Evolutionary conservation across 2,329 filamentous ascomycete genomes (phyloP).

Genomic region (Esteya vermicola): DNA sequence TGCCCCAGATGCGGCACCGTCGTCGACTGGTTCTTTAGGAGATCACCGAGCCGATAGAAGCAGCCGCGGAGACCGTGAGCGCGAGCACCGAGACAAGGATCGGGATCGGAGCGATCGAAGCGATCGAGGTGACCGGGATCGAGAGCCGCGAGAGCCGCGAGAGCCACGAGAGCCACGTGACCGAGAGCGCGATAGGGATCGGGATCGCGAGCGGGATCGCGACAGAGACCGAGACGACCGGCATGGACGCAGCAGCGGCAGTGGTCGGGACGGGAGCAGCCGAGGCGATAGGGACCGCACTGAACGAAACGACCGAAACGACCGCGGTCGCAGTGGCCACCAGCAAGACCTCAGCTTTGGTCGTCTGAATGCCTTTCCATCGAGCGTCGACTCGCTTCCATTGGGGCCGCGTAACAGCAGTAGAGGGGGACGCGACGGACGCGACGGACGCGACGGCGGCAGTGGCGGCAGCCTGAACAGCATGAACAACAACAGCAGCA

Average conservation of each 20-base stretch:
- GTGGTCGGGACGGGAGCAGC: too few relatives aligned
- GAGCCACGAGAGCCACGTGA: too few relatives aligned
- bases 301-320: conserved; percentile 3
- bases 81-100: too few relatives aligned
- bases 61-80: not conserved
- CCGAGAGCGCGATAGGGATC: too few relatives aligned
- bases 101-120: too few relatives aligned
- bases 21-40: too few relatives aligned
- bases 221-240: conserved; percentile 30
- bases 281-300: conserved; percentile 19
- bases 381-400: conserved; percentile 27
- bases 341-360: conserved; percentile 50
- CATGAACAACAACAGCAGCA: not conserved
- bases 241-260: too few relatives aligned
- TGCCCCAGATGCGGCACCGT: too few relatives aligned
- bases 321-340: conserved; percentile 11
- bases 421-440: conserved; percentile 14
- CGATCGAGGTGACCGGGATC: conserved; percentile 11
- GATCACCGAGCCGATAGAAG: too few relatives aligned
- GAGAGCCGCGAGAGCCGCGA: conserved; percentile 13
- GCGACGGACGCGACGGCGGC: not conserved
- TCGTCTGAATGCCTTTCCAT: conserved; percentile 39
- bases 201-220: not conserved
- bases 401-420: conserved; percentile 38
- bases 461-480: not conserved